A percentile compares a stretch with the other conserved stretches of the same genome.
Conservation (phyloP, 176 grass and related monocot genomes). For the Zea luxurians region DNA sequence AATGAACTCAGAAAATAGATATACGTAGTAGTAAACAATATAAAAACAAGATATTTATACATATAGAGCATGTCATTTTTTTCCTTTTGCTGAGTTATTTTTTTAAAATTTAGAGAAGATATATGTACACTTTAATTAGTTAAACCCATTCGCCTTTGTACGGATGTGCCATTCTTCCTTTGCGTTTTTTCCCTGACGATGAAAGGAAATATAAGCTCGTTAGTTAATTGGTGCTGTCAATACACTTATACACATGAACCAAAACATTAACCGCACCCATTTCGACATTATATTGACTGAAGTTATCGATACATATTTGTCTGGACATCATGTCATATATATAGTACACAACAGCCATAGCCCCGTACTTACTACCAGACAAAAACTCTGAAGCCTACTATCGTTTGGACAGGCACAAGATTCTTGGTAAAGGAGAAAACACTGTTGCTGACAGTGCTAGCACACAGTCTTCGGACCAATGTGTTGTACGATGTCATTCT, state of each 20-base stretch:
- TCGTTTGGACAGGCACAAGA: constrained; percentile 11
- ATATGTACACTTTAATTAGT: background rate
- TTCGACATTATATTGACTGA: background rate
- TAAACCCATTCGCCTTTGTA: background rate
- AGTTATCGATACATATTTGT: background rate
- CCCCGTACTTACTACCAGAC: background rate
- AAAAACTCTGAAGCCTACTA: no score
- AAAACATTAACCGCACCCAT: background rate
- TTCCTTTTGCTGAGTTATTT: background rate
- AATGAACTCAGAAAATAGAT: background rate
- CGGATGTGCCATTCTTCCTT: background rate
- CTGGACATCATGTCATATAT: background rate
- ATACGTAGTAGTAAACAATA: background rate
- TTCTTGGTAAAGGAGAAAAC: constrained; percentile 39
- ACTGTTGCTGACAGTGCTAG: constrained; percentile 30
- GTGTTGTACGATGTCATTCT: background rate
- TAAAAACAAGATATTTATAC: background rate
- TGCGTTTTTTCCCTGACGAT: background rate
- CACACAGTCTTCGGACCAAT: constrained; percentile 37
- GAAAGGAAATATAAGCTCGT: background rate
- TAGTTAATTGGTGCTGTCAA: background rate
- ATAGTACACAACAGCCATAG: background rate
- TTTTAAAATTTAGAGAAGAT: background rate
- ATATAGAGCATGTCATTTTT: background rate
- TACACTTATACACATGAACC: background rate